phyloP scores from a whole-genome alignment of 2,329 filamentous ascomycete species.

The Neofusicoccum sp. region DNA sequence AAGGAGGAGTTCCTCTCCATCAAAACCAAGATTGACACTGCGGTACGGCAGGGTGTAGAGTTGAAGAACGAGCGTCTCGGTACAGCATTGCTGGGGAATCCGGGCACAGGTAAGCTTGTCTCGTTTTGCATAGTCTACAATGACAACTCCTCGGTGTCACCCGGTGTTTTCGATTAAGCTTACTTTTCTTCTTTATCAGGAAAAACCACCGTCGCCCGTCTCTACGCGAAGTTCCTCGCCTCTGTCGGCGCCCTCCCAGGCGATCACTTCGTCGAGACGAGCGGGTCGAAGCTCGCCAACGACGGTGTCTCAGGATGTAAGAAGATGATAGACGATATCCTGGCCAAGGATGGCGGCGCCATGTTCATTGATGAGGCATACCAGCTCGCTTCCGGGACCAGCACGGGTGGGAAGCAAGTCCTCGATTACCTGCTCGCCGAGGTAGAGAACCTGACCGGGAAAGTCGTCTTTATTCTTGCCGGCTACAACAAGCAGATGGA shows the following conservation, averaged over 20 bases:
- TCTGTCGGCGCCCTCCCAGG: constrained; percentile 66
- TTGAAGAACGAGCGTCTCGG: constrained; percentile 63
- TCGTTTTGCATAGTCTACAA: not conserved
- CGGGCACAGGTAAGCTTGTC: constrained; percentile 64
- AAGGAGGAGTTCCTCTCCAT: constrained; percentile 66
- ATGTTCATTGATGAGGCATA: constrained; percentile 82
- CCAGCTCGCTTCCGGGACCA: constrained; percentile 66
- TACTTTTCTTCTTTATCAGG: constrained; percentile 35
- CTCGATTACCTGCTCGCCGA: constrained; percentile 73
- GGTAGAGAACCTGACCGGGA: constrained; percentile 70
- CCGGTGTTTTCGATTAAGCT: not conserved
- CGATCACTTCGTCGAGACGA: constrained; percentile 63
- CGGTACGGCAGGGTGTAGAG: constrained; percentile 59
- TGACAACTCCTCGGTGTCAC: not conserved
- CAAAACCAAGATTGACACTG: constrained; percentile 65
- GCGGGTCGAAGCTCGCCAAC: constrained; percentile 67
- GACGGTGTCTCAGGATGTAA: constrained; percentile 62
- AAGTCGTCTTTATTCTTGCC: constrained; percentile 71
- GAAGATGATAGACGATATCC: constrained; percentile 58
- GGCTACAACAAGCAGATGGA: constrained; percentile 79
- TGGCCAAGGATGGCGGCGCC: constrained; percentile 65
- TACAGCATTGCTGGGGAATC: constrained; percentile 68
- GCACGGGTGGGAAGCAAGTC: constrained; percentile 60
- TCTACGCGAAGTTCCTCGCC: constrained; percentile 68
- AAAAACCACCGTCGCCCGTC: constrained; percentile 75